Percentiles rank a stretch among this genome's conserved stretches.
Conservation (phyloP, 2,329 filamentous ascomycete species). For the Neonectria hederae region DNA sequence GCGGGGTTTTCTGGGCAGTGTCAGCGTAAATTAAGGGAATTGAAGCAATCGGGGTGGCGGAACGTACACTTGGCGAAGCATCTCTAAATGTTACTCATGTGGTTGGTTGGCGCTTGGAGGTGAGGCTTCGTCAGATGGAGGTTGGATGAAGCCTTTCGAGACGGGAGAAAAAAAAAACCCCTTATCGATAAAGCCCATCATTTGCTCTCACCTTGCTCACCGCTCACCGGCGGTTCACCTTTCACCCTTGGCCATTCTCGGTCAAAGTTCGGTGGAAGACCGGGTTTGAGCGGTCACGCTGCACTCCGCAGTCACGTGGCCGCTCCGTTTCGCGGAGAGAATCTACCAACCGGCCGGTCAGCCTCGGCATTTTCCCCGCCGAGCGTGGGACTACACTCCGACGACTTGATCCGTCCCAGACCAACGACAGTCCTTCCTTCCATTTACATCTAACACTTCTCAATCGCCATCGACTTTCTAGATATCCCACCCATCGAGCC, state of each 20-base stretch:
- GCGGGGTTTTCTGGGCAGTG: slow-evolving; percentile 61
- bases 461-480: neutral
- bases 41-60: neutral
- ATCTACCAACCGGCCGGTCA: slow-evolving; percentile 28
- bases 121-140: slow-evolving; percentile 23
- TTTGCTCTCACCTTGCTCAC: slow-evolving; percentile 20
- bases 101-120: slow-evolving; percentile 21
- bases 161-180: slow-evolving; percentile 41
- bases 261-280: slow-evolving; percentile 19
- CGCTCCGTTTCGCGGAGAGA: slow-evolving; percentile 17
- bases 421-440: slow-evolving; percentile 3
- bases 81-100: slow-evolving; percentile 40
- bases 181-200: slow-evolving; percentile 48
- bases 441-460: slow-evolving; percentile 9
- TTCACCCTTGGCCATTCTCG: neutral
- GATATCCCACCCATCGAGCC: neutral
- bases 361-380: slow-evolving; percentile 45
- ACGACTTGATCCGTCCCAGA: slow-evolving; percentile 13
- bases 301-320: slow-evolving; percentile 50
- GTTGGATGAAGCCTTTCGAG: slow-evolving; percentile 23
- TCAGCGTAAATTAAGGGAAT: neutral
- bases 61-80: slow-evolving; percentile 61
- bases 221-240: slow-evolving; percentile 6
- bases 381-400: slow-evolving; percentile 25
- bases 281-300: slow-evolving; percentile 5